A percentile compares a stretch with the other conserved stretches of the same genome.
These are phyloP conservation scores for Trichoderma sp. DNA, from an alignment of 2,329 filamentous ascomycete genomes.

Conservation along the genomic window DNA sequence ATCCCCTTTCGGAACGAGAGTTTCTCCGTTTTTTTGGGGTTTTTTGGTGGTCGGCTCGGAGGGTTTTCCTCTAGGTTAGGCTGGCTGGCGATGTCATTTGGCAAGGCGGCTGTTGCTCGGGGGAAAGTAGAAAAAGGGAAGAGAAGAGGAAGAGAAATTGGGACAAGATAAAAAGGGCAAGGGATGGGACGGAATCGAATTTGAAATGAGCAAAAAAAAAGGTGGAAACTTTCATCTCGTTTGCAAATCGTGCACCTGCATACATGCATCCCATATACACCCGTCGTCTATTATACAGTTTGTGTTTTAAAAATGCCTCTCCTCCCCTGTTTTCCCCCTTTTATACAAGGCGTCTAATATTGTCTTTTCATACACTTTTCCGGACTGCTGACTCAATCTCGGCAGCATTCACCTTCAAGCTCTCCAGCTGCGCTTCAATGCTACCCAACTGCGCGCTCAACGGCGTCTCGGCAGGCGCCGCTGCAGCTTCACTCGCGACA, in stretches of 20 bases:
- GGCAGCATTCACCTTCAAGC: slow-evolving; percentile 22
- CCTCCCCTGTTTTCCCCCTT: slow-evolving; percentile 32
- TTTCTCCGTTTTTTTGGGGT: slow-evolving; percentile 20
- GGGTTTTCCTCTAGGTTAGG: slow-evolving; percentile 4
- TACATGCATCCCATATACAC: slow-evolving; percentile 4
- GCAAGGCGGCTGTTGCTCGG: not conserved
- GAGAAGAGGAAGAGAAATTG: not conserved
- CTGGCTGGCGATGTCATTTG: slow-evolving; percentile 1
- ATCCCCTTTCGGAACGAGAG: slow-evolving; percentile 6
- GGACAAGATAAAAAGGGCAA: not conserved
- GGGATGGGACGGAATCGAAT: not conserved
- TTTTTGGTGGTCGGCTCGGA: not conserved
- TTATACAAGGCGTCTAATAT: not conserved
- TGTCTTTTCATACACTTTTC: slow-evolving; percentile 1
- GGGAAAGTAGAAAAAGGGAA: not conserved
- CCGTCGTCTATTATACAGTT: slow-evolving; percentile 18
- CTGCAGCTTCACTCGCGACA: slow-evolving; percentile 17
- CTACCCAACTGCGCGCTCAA: slow-evolving; percentile 22
- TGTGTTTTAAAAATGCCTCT: slow-evolving; percentile 26
- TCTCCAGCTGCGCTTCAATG: slow-evolving; percentile 29
- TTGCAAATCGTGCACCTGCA: slow-evolving; percentile 14
- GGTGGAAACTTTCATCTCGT: slow-evolving; percentile 10
- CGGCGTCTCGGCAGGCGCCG: not conserved
- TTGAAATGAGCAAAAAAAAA: not conserved
- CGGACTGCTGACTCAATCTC: slow-evolving; percentile 32